These are phyloP conservation scores for Boletus semigastroideus DNA, from an alignment of 1,284 basidiomycete species.

Conservation along the genomic window DNA sequence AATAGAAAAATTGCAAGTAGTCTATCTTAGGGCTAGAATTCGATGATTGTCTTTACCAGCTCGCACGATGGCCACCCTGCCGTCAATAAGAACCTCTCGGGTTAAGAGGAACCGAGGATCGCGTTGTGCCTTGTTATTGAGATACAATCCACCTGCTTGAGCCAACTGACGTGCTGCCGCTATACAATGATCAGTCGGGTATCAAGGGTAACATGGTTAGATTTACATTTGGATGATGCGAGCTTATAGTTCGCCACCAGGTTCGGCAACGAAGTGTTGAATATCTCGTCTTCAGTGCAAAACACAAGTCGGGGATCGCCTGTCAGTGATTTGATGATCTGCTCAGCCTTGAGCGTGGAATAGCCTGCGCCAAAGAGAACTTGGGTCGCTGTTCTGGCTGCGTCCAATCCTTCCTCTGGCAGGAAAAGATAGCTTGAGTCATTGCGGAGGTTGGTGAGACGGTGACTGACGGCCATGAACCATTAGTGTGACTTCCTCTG, in stretches of 20 bases:
- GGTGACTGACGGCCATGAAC: constrained; percentile 69
- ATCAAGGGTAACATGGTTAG: background rate
- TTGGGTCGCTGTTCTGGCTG: constrained; percentile 34
- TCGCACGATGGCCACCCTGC: constrained; percentile 64
- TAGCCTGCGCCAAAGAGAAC: constrained; percentile 36
- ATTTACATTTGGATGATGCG: constrained; percentile 31
- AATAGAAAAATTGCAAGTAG: background rate
- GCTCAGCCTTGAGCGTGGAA: constrained; percentile 22
- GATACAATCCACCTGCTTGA: constrained; percentile 44
- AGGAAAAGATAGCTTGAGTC: constrained; percentile 4
- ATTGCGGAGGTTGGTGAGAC: background rate
- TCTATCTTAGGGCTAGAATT: constrained; percentile 48
- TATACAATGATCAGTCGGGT: constrained; percentile 15
- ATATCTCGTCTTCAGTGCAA: constrained; percentile 32
- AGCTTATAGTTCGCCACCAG: constrained; percentile 31
- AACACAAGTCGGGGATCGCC: constrained; percentile 33
- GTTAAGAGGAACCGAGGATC: constrained; percentile 47
- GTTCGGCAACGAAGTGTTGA: constrained; percentile 26
- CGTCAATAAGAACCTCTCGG: constrained; percentile 59
- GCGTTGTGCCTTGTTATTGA: constrained; percentile 48
- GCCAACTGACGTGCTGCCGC: constrained; percentile 34
- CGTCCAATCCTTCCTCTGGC: constrained; percentile 30
- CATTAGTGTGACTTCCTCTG: constrained; percentile 85
- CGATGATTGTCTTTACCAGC: constrained; percentile 75
- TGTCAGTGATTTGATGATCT: constrained; percentile 31